Evolutionary conservation across 495 filamentous ascomycete species (phyloP), one percentile per base, ranked within the genome.

Genomic region (Annulohypoxylon stygium): DNA sequence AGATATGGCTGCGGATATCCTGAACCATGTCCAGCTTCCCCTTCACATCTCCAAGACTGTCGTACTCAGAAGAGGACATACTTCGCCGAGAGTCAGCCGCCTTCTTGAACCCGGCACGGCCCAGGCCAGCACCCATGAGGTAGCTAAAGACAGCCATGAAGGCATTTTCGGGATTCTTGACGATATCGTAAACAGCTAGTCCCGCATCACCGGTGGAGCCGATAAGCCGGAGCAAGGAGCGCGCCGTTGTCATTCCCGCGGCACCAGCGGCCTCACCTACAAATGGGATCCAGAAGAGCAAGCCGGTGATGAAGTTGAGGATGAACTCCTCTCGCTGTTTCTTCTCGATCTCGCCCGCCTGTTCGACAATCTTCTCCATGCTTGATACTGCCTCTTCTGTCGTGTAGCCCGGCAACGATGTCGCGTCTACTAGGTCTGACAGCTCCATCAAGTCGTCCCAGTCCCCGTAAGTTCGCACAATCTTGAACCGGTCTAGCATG

Each of bases 281-380:
- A 12, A 53, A 30, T 20, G 50, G 50, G 50, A 53, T 53, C 50
- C 50, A 53, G 50, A 53, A 53, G 50, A 53, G 50, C 25, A 53
- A 25, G 23, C 50, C 50, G 23, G 50, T 53, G 50, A 53, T 26
- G 50, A 53, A 53, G 9, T 53, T 53, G 8, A 53, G 50, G 25
- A 53, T 53, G 25, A 53, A 53, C 25, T 53, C 23, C 25, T 53
- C 50, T 11, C 50, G 50, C 50, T 53, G 5, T 25, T 33, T 26
- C 25, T 53, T 53, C 50, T 53, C 50, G 50, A 53, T 30, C 11
- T 53, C 50, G 23, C 50, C 50, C 10, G 50, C 50, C 25, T 53
- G 6, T 20, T 53, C 50, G 50, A 53, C 23, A 25, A 53, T 53
- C 25, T 53, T 53, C 50, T 53, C 10, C 50, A 53, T 53, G 50